Evolutionary conservation across 2,329 filamentous ascomycete genomes (phyloP).

Genomic region (Cordyceps tenuipes): DNA sequence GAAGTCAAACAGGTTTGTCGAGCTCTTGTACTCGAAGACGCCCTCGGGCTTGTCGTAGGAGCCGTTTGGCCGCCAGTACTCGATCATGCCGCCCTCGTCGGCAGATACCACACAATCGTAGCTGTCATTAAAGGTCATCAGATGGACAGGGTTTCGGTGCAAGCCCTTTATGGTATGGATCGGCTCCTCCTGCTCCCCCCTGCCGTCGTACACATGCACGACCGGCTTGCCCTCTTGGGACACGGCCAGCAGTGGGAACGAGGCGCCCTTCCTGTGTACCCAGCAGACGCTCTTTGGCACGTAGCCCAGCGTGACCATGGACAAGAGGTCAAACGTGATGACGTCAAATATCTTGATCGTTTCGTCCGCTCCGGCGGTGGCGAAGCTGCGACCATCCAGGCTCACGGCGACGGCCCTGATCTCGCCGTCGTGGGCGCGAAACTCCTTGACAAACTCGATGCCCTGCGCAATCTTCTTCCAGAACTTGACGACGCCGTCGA

Average conservation of each 20-base stretch:
- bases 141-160: conserved; percentile 71
- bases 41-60: conserved; percentile 84
- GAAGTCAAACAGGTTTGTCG: conserved; percentile 92
- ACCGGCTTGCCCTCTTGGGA: conserved; percentile 64
- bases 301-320: conserved; percentile 72
- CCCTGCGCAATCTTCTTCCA: conserved; percentile 93
- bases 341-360: conserved; percentile 76
- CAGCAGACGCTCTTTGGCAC: conserved; percentile 77
- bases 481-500: conserved; percentile 97
- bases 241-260: conserved; percentile 75
- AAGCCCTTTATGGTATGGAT: conserved; percentile 70
- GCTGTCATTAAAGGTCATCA: conserved; percentile 82
- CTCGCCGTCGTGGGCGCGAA: conserved; percentile 79
- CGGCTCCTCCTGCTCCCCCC: conserved; percentile 69
- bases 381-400: conserved; percentile 86
- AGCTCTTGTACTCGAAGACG: conserved; percentile 88
- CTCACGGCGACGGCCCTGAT: conserved; percentile 79
- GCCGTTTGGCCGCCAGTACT: conserved; percentile 83
- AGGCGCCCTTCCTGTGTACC: conserved; percentile 83
- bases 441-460: conserved; percentile 98
- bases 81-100: conserved; percentile 86
- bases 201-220: conserved; percentile 81
- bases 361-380: conserved; percentile 71
- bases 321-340: conserved; percentile 78
- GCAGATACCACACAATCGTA: conserved; percentile 88